Evolutionary conservation across 768 basidiomycete species (phyloP).

Genomic region (Floccularia luteovirens): DNA sequence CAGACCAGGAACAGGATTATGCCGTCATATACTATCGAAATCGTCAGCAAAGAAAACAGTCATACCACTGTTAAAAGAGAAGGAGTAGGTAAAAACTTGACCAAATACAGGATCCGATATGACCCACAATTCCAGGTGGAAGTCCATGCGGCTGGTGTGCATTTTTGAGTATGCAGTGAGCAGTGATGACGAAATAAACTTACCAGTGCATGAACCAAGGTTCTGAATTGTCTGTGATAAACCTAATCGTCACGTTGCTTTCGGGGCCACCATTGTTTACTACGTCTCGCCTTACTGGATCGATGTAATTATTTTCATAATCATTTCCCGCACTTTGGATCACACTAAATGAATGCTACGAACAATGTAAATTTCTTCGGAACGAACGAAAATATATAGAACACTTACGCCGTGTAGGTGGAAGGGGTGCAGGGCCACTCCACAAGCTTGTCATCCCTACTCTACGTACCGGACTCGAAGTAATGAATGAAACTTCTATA

Average conservation of each 20-base stretch:
- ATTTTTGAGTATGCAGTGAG: no score
- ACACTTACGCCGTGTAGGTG: neutral
- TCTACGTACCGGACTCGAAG: neutral
- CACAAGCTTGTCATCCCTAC: neutral
- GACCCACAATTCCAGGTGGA: slow-evolving; percentile 35
- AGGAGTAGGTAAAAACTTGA: neutral
- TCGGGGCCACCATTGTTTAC: neutral
- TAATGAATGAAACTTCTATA: neutral
- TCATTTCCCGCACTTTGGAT: neutral
- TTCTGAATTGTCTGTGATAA: neutral
- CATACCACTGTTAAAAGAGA: slow-evolving; percentile 18
- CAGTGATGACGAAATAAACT: no score
- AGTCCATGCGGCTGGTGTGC: slow-evolving; percentile 44
- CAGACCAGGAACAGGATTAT: slow-evolving; percentile 10
- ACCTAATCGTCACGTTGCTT: neutral
- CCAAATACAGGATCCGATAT: neutral
- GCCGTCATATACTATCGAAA: slow-evolving; percentile 5
- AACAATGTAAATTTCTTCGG: neutral
- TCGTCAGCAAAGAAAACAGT: slow-evolving; percentile 35
- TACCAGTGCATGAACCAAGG: slow-evolving; percentile 1
- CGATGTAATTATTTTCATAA: neutral
- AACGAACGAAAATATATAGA: neutral
- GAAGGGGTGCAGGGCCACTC: neutral
- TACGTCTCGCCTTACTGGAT: neutral
- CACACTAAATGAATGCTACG: neutral